Conservation (phyloP, 805 yeast genomes). For the Saccharomycopsis sp. region DNA sequence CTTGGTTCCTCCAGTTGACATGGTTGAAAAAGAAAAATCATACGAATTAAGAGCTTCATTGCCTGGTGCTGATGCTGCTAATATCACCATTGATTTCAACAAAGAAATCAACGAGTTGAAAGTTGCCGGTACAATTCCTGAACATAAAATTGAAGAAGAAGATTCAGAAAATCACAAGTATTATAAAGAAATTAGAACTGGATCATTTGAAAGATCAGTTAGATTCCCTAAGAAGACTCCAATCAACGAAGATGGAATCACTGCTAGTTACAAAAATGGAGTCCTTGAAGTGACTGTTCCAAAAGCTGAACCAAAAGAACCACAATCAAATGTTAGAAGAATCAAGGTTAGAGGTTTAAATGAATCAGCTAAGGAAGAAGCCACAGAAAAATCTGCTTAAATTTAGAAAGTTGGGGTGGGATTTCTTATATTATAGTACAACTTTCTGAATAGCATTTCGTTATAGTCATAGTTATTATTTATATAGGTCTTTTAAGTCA, state of each 20-base stretch:
- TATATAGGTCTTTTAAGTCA: no score
- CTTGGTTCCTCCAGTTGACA: constrained; percentile 26
- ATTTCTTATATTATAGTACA: no score
- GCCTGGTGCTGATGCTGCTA: constrained; percentile 27
- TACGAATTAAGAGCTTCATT: constrained; percentile 26
- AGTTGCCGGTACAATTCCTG: constrained; percentile 23
- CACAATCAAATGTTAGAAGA: neutral
- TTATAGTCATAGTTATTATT: no score
- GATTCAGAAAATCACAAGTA: constrained; percentile 4
- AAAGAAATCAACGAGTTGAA: constrained; percentile 26
- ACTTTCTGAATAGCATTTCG: no score
- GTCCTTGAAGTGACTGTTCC: constrained; percentile 1
- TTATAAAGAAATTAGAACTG: constrained; percentile 20
- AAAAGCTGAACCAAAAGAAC: neutral
- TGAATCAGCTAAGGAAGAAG: no score
- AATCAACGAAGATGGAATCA: constrained; percentile 24
- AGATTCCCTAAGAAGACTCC: constrained; percentile 22
- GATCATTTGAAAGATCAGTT: constrained; percentile 24
- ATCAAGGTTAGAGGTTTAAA: neutral
- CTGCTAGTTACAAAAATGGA: constrained; percentile 7
- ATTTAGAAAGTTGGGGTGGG: no score
- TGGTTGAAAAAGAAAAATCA: constrained; percentile 25
- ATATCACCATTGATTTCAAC: constrained; percentile 27
- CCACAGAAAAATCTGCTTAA: no score
- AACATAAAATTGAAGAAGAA: constrained; percentile 2